Conservation (phyloP, 768 basidiomycete genomes). For the Sporobolomyces roseus region DNA sequence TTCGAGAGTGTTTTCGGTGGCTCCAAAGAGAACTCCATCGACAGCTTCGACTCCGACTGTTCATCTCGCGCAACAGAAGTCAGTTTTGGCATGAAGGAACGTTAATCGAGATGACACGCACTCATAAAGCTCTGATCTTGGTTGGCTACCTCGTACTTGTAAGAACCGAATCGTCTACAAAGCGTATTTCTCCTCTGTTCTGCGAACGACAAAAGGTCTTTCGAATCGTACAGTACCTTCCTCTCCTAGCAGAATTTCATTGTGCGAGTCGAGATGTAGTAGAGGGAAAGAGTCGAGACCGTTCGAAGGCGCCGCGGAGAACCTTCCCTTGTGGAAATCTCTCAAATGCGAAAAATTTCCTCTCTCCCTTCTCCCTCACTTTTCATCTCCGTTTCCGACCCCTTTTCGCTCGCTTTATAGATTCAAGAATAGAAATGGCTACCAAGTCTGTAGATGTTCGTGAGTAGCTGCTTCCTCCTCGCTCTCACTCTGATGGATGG, state of each 20-base stretch:
- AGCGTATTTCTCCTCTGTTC: conserved; percentile 47
- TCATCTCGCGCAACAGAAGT: too few relatives aligned
- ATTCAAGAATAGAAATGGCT: conserved; percentile 7
- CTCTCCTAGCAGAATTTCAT: too few relatives aligned
- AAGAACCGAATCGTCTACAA: conserved; percentile 47
- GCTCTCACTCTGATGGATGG: not conserved
- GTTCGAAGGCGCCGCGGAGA: too few relatives aligned
- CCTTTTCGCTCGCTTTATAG: not conserved
- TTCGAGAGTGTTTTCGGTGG: conserved; percentile 33
- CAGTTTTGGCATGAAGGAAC: too few relatives aligned
- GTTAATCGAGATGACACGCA: not conserved
- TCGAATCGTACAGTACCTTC: too few relatives aligned
- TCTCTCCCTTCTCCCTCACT: not conserved
- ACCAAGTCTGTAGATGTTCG: conserved; percentile 10
- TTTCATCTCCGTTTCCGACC: too few relatives aligned
- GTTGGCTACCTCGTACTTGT: conserved; percentile 45
- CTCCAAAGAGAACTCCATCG: conserved; percentile 45
- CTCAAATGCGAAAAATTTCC: not conserved
- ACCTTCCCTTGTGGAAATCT: too few relatives aligned
- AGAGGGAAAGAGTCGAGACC: too few relatives aligned
- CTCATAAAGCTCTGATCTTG: conserved; percentile 36
- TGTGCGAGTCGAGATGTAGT: too few relatives aligned
- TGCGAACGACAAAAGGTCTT: too few relatives aligned
- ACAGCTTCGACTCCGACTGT: conserved; percentile 51
- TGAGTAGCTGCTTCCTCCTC: not conserved